Conservation (phyloP, 2,329 filamentous ascomycete species). For the Fusarium sulawesiense region DNA sequence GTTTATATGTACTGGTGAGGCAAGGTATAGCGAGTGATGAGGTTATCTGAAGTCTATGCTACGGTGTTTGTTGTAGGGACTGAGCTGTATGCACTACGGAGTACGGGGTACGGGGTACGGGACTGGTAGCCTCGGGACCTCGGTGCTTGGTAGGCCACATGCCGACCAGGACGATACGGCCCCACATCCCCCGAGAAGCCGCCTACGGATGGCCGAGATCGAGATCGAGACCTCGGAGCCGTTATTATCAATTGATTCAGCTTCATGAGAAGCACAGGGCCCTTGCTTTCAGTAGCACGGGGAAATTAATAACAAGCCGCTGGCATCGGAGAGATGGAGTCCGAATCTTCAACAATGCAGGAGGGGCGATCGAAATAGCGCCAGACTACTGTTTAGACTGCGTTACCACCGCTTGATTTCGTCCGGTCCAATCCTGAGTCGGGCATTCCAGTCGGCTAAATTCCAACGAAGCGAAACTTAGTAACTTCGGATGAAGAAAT, state of each 20-base stretch:
- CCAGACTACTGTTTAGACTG: slow-evolving; percentile 1
- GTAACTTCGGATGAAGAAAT: not conserved
- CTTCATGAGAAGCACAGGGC: not conserved
- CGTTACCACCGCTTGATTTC: slow-evolving; percentile 3
- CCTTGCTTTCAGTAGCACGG: not conserved
- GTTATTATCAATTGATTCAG: not conserved
- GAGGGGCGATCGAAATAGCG: slow-evolving; percentile 6
- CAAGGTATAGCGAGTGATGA: not conserved
- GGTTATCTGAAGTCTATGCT: not conserved
- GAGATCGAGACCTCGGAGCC: slow-evolving; percentile 15
- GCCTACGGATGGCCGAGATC: slow-evolving; percentile 5
- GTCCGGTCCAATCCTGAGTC: slow-evolving; percentile 14
- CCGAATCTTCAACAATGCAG: slow-evolving; percentile 7
- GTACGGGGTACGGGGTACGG: not conserved
- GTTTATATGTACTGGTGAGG: not conserved
- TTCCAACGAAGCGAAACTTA: slow-evolving; percentile 16
- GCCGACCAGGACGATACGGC: slow-evolving; percentile 15
- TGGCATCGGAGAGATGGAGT: slow-evolving; percentile 6
- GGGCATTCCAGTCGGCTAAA: not conserved
- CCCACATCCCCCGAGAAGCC: slow-evolving; percentile 20
- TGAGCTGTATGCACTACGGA: not conserved
- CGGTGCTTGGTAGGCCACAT: slow-evolving; percentile 33
- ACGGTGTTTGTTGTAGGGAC: not conserved
- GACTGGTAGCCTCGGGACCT: slow-evolving; percentile 31
- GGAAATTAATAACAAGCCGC: slow-evolving; percentile 4